These are phyloP conservation scores for Aspergillus coremiiformis DNA, from an alignment of 495 filamentous ascomycete genomes.

Conservation along the genomic window DNA sequence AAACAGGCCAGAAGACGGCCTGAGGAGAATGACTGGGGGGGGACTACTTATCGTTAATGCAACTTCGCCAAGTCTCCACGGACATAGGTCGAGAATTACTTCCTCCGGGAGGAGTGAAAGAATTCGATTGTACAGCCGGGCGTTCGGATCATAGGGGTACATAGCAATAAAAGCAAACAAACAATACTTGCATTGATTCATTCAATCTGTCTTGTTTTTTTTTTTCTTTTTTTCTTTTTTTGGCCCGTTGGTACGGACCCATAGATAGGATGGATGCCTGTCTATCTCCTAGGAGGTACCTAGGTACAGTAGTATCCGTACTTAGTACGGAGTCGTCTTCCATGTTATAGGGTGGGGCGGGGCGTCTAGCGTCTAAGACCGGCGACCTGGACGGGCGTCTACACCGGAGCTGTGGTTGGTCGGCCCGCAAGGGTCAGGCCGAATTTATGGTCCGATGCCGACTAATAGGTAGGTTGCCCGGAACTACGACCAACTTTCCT, in stretches of 20 bases:
- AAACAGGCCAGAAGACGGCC: not conserved
- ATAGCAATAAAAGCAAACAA: slow-evolving; percentile 9
- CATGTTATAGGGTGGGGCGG: too few relatives aligned
- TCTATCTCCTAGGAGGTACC: too few relatives aligned
- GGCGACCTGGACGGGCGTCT: slow-evolving; percentile 1
- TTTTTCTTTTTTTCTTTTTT: not conserved
- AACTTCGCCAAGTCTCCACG: not conserved
- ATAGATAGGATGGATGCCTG: too few relatives aligned
- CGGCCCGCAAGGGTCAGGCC: not conserved
- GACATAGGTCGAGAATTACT: not conserved
- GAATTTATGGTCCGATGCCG: not conserved
- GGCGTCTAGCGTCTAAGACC: not conserved
- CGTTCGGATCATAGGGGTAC: slow-evolving; percentile 10
- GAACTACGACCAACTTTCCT: too few relatives aligned
- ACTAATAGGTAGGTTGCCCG: not conserved
- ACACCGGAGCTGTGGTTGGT: not conserved
- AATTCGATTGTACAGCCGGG: slow-evolving; percentile 11
- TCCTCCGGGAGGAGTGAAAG: not conserved
- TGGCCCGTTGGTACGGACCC: not conserved
- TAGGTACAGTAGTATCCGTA: too few relatives aligned
- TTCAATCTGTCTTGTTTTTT: not conserved
- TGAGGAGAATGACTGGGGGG: not conserved
- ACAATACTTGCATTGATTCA: not conserved
- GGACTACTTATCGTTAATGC: not conserved
- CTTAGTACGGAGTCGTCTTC: too few relatives aligned